Conservation (phyloP, 2,329 filamentous ascomycete genomes). For the Colletotrichum euphorbiae region DNA sequence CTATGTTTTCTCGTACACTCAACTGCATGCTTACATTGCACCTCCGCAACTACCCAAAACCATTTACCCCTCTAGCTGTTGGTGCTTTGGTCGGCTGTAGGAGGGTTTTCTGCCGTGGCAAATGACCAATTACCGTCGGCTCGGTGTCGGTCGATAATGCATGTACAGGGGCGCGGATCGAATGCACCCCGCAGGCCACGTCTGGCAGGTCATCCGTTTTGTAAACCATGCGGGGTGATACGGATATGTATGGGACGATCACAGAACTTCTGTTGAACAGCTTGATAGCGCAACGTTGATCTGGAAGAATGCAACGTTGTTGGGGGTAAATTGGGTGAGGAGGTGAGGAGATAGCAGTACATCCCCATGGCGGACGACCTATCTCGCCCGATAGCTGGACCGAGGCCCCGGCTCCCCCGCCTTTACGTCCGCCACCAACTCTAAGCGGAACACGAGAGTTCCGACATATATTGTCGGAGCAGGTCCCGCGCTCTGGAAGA, state of each 20-base stretch:
- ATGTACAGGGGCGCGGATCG: slow-evolving; percentile 23
- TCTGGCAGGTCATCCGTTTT: slow-evolving; percentile 23
- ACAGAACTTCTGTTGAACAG: slow-evolving; percentile 15
- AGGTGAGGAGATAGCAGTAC: slow-evolving; percentile 9
- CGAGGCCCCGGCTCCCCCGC: slow-evolving; percentile 33
- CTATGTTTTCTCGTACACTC: not conserved
- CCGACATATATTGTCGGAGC: slow-evolving; percentile 19
- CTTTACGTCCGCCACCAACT: slow-evolving; percentile 31
- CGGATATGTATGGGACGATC: slow-evolving; percentile 21
- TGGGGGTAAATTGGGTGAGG: not conserved
- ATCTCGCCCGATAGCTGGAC: slow-evolving; percentile 32
- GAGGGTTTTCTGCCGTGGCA: slow-evolving; percentile 5
- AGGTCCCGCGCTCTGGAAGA: not conserved
- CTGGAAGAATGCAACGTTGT: slow-evolving; percentile 34
- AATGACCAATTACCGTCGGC: slow-evolving; percentile 27
- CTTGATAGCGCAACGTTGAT: slow-evolving; percentile 28
- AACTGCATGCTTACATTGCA: not conserved
- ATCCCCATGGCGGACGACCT: slow-evolving; percentile 13
- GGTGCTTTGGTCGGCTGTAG: not conserved
- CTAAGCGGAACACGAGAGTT: not conserved
- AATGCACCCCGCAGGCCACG: slow-evolving; percentile 35
- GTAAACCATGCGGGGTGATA: slow-evolving; percentile 28
- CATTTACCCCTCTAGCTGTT: slow-evolving; percentile 4
- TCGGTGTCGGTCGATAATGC: slow-evolving; percentile 23
- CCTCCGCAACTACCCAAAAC: not conserved